A percentile compares a stretch with the other conserved stretches of the same genome.
Evolutionary conservation across 257 asterid genomes (phyloP).

Genomic region (Galeopsis tetrahit): DNA sequence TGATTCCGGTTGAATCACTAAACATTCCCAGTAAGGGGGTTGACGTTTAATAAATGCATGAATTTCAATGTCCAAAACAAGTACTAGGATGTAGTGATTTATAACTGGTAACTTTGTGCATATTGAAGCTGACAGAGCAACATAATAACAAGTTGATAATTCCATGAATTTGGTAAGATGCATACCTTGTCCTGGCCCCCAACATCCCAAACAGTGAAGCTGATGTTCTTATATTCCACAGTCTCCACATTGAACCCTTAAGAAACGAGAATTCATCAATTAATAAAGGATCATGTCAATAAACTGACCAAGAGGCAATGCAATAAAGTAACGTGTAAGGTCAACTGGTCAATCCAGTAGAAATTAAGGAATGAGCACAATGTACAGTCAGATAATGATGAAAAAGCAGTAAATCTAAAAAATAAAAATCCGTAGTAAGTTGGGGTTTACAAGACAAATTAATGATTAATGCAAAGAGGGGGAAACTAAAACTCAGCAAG

Average conservation of each 20-base stretch:
- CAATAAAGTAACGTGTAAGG: background rate
- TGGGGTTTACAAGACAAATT: background rate
- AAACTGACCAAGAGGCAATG: background rate
- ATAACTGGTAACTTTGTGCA: background rate
- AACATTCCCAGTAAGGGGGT: background rate
- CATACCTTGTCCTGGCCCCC: conserved; percentile 60
- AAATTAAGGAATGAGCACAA: background rate
- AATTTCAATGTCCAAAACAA: background rate
- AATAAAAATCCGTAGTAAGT: background rate
- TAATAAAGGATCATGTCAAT: background rate
- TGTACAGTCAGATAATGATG: background rate
- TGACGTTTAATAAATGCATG: background rate
- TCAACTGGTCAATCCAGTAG: conserved; percentile 2
- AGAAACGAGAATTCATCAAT: conserved; percentile 9
- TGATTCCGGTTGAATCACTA: background rate
- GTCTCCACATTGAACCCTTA: conserved; percentile 58
- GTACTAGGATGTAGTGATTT: conserved; percentile 4
- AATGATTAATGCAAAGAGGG: background rate
- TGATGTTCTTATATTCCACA: conserved; percentile 55
- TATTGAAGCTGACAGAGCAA: conserved; percentile 18
- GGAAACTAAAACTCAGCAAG: conserved; percentile 7
- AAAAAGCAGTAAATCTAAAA: background rate
- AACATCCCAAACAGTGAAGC: conserved; percentile 64
- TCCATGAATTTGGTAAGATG: background rate
- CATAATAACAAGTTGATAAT: background rate